Conservation (phyloP, 768 basidiomycete species). For the Amanita muscaria region DNA sequence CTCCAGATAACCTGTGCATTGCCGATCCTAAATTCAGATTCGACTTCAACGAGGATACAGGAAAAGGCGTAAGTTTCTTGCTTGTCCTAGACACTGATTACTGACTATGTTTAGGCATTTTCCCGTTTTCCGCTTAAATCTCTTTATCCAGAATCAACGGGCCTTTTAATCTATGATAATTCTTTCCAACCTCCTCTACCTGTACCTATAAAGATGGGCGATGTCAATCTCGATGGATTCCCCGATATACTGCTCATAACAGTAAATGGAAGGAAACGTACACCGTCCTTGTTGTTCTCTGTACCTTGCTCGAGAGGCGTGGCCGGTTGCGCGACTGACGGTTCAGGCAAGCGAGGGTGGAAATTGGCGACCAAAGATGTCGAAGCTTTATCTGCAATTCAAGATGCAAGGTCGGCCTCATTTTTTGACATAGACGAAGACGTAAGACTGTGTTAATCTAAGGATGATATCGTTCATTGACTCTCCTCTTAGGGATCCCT, state of each 20-base stretch:
- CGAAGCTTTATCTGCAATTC: slow-evolving; percentile 52
- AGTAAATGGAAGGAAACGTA: slow-evolving; percentile 34
- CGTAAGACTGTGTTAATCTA: slow-evolving; percentile 35
- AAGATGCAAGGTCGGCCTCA: slow-evolving; percentile 69
- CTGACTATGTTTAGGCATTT: slow-evolving; percentile 40
- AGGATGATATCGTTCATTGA: not conserved
- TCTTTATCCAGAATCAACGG: slow-evolving; percentile 43
- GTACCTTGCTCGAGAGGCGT: slow-evolving; percentile 47
- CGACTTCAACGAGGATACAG: slow-evolving; percentile 41
- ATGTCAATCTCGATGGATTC: slow-evolving; percentile 90
- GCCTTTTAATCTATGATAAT: slow-evolving; percentile 64
- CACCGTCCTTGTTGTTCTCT: slow-evolving; percentile 56
- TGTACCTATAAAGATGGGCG: slow-evolving; percentile 73
- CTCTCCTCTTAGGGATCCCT: slow-evolving; percentile 57
- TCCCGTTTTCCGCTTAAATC: slow-evolving; percentile 55
- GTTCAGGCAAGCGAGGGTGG: slow-evolving; percentile 58
- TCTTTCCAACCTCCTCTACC: slow-evolving; percentile 62
- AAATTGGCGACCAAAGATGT: slow-evolving; percentile 44
- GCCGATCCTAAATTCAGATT: slow-evolving; percentile 78
- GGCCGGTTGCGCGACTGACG: slow-evolving; percentile 44
- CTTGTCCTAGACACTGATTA: too few relatives aligned
- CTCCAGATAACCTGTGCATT: slow-evolving; percentile 72
- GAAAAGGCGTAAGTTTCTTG: slow-evolving; percentile 27
- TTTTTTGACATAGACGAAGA: slow-evolving; percentile 96
- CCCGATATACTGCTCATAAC: slow-evolving; percentile 72